Conservation (phyloP, 2,329 filamentous ascomycete species). For the Fusarium austroafricanum region DNA sequence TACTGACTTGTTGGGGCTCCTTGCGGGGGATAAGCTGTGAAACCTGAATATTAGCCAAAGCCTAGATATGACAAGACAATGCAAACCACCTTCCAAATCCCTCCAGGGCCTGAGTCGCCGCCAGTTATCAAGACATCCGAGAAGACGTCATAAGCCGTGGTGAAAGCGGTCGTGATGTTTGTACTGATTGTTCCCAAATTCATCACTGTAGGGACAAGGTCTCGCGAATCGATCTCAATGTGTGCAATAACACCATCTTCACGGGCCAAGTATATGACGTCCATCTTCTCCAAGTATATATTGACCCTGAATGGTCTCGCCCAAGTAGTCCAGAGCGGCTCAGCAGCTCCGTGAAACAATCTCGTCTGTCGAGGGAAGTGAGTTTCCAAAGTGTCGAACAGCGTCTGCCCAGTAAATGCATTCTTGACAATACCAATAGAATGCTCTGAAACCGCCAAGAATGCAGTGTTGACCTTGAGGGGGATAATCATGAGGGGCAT, state of each 20-base stretch:
- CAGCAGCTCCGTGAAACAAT: constrained; percentile 59
- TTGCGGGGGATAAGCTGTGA: constrained; percentile 65
- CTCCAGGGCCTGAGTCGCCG: constrained; percentile 81
- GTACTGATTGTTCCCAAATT: constrained; percentile 74
- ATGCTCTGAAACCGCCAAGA: constrained; percentile 73
- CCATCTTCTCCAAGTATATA: constrained; percentile 71
- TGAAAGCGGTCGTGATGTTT: constrained; percentile 85
- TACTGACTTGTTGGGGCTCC: constrained; percentile 55
- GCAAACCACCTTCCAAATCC: constrained; percentile 74
- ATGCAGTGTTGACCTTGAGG: constrained; percentile 75
- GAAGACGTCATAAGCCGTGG: constrained; percentile 74
- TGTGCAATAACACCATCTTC: constrained; percentile 87
- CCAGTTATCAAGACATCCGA: constrained; percentile 84
- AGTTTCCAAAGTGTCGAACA: constrained; percentile 59
- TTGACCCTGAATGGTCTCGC: constrained; percentile 77
- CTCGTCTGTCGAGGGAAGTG: constrained; percentile 55
- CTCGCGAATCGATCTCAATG: constrained; percentile 72
- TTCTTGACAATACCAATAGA: constrained; percentile 68
- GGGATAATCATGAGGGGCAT: constrained; percentile 79
- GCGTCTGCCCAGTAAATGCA: constrained; percentile 63
- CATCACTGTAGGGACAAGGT: constrained; percentile 65
- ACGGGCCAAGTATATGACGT: constrained; percentile 86
- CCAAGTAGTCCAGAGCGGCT: constrained; percentile 85
- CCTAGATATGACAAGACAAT: background rate
- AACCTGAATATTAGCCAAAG: constrained; percentile 10